Evolutionary conservation across 2,329 filamentous ascomycete genomes (phyloP).

Genomic region (Tolypocladium endophyticum): DNA sequence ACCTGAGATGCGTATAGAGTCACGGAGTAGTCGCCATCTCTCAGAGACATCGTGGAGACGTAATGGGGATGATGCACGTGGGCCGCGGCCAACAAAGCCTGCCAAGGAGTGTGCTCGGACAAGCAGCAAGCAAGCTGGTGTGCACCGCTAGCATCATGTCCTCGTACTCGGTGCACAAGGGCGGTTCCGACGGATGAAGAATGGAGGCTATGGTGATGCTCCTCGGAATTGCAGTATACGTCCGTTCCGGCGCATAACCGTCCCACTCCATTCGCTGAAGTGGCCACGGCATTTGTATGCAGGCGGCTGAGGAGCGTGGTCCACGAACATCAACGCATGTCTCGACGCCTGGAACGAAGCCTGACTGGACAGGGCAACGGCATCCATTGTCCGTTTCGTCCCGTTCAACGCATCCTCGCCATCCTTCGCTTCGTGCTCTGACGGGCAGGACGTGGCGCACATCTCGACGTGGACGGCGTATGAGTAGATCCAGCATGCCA

Average conservation of each 20-base stretch:
- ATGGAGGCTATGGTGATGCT: neutral
- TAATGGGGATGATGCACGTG: neutral
- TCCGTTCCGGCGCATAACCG: neutral
- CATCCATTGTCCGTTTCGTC: neutral
- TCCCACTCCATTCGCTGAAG: neutral
- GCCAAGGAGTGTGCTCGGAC: neutral
- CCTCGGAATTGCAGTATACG: neutral
- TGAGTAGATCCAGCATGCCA: neutral
- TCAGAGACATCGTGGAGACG: neutral
- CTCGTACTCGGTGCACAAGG: neutral
- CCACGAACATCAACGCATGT: neutral
- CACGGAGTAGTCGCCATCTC: neutral
- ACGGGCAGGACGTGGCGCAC: neutral
- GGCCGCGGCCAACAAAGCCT: neutral
- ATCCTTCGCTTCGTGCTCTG: neutral
- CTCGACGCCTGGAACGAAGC: neutral
- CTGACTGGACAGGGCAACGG: neutral
- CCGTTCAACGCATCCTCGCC: neutral
- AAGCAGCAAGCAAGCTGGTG: neutral
- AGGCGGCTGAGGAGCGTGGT: neutral
- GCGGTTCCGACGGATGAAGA: neutral
- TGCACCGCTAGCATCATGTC: neutral
- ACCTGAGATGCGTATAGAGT: neutral
- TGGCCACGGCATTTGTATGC: neutral
- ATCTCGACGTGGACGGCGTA: neutral